A percentile compares a stretch with the other conserved stretches of the same genome.
phyloP scores from a whole-genome alignment of 2,329 filamentous ascomycete genomes.

The Venturiaceae sp. region DNA sequence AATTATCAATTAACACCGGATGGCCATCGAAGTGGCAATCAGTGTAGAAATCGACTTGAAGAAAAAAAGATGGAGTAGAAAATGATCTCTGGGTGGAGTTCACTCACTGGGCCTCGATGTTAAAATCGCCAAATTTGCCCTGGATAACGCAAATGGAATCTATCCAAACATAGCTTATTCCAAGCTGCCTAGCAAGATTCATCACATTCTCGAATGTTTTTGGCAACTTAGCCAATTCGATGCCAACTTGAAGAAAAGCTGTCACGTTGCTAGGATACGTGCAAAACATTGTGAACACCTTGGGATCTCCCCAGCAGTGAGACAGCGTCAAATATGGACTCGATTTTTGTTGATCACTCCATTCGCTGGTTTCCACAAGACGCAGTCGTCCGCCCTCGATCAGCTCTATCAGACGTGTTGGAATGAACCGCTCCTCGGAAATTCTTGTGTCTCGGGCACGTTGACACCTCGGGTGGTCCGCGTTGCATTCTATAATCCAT shows the following conservation, averaged over 20 bases:
- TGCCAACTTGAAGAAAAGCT: neutral
- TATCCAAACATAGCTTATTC: neutral
- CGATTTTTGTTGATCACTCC: neutral
- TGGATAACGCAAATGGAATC: conserved; percentile 7
- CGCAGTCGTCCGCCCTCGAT: neutral
- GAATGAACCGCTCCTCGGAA: neutral
- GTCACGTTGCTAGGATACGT: neutral
- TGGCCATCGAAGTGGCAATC: too few species aligned
- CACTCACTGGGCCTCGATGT: neutral
- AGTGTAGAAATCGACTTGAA: too few species aligned
- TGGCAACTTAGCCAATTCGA: neutral
- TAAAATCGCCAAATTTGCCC: conserved; percentile 1
- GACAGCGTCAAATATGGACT: neutral
- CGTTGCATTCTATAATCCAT: neutral
- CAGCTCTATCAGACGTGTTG: neutral
- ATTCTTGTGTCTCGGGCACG: neutral
- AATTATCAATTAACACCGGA: too few species aligned
- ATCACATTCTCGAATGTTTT: neutral
- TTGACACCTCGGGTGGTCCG: neutral
- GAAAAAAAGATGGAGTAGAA: too few species aligned
- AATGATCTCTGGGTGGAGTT: neutral
- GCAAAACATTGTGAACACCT: neutral
- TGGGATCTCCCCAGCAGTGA: neutral
- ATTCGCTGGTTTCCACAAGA: neutral
- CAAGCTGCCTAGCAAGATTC: neutral